Evolutionary conservation across 768 basidiomycete genomes (phyloP), one percentile per base, ranked within the genome.

Genomic region (Mycena amicta): DNA sequence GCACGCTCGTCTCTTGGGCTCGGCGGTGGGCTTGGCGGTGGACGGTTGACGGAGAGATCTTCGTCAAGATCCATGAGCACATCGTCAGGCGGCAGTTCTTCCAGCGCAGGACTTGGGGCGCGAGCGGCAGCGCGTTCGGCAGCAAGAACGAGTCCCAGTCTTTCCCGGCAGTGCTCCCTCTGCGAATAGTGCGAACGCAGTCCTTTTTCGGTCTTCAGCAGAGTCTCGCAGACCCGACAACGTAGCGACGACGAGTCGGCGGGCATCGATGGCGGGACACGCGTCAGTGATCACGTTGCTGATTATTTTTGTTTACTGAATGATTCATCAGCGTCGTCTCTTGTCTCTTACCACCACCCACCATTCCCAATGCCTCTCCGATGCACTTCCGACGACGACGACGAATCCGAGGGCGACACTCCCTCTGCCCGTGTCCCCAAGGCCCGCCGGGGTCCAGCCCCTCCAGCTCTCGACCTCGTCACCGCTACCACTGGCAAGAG

Each of bases 151-250:
- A 45, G 40, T 18, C 26, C 23, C 18, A 45, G 56, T 26, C 47
- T 22, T 16, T 52, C 29, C 13, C 50, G 56, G 50, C 56, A 57
- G 28, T 27, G 23, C 12, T 49, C 39, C 41, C 25, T 52, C 29
- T 57, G 56, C 8, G 49, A 16, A 22, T 23, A 43, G 51, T 57
- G 56, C 2, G 50, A 52, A 18, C 18, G 41, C 1, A 57, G 50
- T 1, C 56, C 56, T n/a, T 37, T 52, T 3, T 16, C 25, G 3
- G 20, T 29, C 27, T 27, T 26, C 28, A 57, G 50, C n/a, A 18
- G 20, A 3, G 23, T 43, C 11, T 39, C 40, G 29, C 56, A 57
- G 40, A 57, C 18, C 11, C 33, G 33, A 18, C 50, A 8, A 40
- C 37, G 31, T 40, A 57, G 28, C 12, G 56, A 3, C 13, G 1